phyloP scores from a whole-genome alignment of 2,329 filamentous ascomycete species.

The Cordyceps militaris region DNA sequence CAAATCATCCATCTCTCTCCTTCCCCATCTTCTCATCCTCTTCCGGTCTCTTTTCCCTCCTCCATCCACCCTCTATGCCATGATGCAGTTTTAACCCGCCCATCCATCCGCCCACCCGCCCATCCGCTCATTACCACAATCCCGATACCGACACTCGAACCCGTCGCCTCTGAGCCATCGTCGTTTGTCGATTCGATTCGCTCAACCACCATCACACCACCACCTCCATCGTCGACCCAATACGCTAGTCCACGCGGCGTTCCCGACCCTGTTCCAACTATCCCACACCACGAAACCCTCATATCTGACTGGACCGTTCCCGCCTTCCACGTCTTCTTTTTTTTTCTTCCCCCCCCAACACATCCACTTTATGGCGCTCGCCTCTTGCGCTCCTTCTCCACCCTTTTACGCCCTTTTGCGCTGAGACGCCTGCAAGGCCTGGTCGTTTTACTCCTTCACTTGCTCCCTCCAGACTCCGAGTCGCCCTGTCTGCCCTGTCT shows the following conservation, averaged over 20 bases:
- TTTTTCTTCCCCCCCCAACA: background rate
- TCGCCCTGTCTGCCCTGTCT: background rate
- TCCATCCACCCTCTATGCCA: background rate
- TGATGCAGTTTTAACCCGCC: background rate
- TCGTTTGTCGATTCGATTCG: too few species aligned
- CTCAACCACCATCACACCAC: background rate
- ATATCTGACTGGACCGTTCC: background rate
- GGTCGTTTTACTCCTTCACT: background rate
- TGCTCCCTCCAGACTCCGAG: background rate
- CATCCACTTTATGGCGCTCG: constrained; percentile 8
- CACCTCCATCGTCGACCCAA: background rate
- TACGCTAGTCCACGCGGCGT: constrained; percentile 5
- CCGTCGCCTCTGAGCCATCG: background rate
- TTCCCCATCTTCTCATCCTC: background rate
- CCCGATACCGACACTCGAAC: background rate
- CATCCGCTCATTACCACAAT: background rate
- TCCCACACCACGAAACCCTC: background rate
- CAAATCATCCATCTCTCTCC: background rate
- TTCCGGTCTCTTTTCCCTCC: background rate
- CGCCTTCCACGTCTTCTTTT: background rate
- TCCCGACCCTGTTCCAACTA: constrained; percentile 2
- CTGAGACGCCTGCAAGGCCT: constrained; percentile 3
- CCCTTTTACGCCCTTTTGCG: constrained; percentile 7
- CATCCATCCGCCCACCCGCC: background rate
- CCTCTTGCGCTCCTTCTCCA: constrained; percentile 1